Evolutionary conservation across 345 rosid species (phyloP), one percentile per base, ranked within the genome.

Genomic region (Lepidium africanum): DNA sequence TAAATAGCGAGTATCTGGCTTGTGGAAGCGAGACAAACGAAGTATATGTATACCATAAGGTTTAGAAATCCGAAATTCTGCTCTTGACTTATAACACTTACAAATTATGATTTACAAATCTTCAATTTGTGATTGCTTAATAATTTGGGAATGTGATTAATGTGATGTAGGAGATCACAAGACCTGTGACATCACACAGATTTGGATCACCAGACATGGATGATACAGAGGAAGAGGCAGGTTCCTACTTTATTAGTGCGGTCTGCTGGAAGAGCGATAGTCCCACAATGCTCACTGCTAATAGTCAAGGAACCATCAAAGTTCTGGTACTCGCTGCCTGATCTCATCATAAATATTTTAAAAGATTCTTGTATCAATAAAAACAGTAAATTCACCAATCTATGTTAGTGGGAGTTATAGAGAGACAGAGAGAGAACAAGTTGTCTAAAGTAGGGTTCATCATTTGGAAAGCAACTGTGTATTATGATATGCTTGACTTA

Each of bases 241-340:
- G 86, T 64, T 83, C 97, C 4, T 88, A 89, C 65, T 91, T 95
- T 80, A 95, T 95, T 52, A 91, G 97, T 15, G 92, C 97, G 5
- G 97, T 95, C 15, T 89, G 99, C 79, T 95, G 99, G 99, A 95
- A 95, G 81, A 95, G 96, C 9, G 92, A 86, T 45, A 86, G 96
- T 70, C 91, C 97, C 36, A 95, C 97, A 2, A 91, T 95, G 91
- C 81, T 91, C 39, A 76, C 94, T 49, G 97, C 99, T 7, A 91
- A 95, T 75, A 95, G 97, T 80, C 97, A 89, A 77, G 99, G 99
- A 62, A 95, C 96, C n/a, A 91, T 91, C 41, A 91, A 91, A 79
- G 97, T 91, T 13, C 81, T 91, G 33, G 87, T 89, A 48, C 91
- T 94, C 21, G 93, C 96, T 15, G 86, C 92, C 2, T 93, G 80